A percentile compares a stretch with the other conserved stretches of the same genome.
These are phyloP conservation scores for Sordaria brevicollis DNA, from an alignment of 495 filamentous ascomycete species.

Conservation along the genomic window DNA sequence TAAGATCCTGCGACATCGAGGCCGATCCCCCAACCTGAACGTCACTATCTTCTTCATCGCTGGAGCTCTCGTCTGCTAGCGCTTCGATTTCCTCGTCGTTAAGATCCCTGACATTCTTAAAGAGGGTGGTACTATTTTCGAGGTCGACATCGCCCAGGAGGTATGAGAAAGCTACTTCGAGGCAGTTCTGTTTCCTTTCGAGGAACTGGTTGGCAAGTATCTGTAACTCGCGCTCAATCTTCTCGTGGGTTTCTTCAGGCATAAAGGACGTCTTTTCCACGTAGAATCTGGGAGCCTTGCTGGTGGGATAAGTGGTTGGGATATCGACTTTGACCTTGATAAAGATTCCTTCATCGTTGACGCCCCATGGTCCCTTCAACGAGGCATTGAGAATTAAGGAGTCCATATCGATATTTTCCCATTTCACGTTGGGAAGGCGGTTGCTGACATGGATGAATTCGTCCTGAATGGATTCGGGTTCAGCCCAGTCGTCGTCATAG, in stretches of 20 bases:
- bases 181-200: conserved; percentile 59
- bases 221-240: conserved; percentile 55
- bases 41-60: conserved; percentile 71
- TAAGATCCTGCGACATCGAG: conserved; percentile 46
- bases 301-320: conserved; percentile 64
- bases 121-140: conserved; percentile 58
- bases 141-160: conserved; percentile 74
- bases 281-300: conserved; percentile 52
- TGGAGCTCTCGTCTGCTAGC: conserved; percentile 59
- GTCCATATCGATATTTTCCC: conserved; percentile 78
- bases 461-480: conserved; percentile 70
- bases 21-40: conserved; percentile 43
- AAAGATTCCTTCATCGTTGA: conserved; percentile 57
- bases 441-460: conserved; percentile 78
- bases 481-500: conserved; percentile 53
- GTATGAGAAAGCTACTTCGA: conserved; percentile 75
- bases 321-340: conserved; percentile 74
- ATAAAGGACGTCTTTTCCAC: conserved; percentile 74
- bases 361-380: conserved; percentile 79
- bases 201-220: conserved; percentile 61
- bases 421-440: conserved; percentile 73
- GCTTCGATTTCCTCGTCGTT: conserved; percentile 47
- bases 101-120: conserved; percentile 51
- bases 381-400: conserved; percentile 62
- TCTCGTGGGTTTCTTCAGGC: conserved; percentile 53